Conservation (phyloP, 1,284 basidiomycete species). For the Schizophyllum amplum region DNA sequence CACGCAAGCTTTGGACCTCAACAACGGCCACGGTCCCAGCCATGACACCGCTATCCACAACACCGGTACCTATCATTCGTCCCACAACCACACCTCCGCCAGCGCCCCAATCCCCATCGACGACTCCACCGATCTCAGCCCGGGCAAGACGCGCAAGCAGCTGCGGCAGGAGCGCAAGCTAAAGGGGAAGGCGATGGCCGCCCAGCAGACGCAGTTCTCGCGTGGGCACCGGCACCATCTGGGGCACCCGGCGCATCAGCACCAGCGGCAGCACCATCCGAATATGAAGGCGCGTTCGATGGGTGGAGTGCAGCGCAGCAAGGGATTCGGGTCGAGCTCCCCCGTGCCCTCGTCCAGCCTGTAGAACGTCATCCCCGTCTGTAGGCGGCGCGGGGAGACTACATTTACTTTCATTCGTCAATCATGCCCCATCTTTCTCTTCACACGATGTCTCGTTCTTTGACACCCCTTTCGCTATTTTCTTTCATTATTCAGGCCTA, state of each 20-base stretch:
- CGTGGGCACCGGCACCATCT: slow-evolving; percentile 1
- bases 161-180: slow-evolving; percentile 52
- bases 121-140: slow-evolving; percentile 16
- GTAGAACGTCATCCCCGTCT: too few relatives aligned
- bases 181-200: slow-evolving; percentile 46
- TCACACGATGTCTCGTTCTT: too few relatives aligned
- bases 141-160: slow-evolving; percentile 47
- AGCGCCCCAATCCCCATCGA: slow-evolving; percentile 2
- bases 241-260: slow-evolving; percentile 28
- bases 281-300: slow-evolving; percentile 58
- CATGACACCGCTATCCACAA: slow-evolving; percentile 18
- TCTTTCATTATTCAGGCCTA: too few relatives aligned
- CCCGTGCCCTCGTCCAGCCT: slow-evolving; percentile 2
- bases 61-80: slow-evolving; percentile 17
- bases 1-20: slow-evolving; percentile 9
- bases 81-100: slow-evolving; percentile 16
- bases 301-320: slow-evolving; percentile 51
- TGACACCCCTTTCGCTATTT: too few relatives aligned
- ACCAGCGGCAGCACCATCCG: slow-evolving; percentile 53
- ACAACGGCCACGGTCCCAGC: slow-evolving; percentile 9
- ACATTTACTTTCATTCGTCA: too few relatives aligned
- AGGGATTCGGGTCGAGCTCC: slow-evolving; percentile 25
- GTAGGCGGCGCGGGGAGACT: too few relatives aligned
- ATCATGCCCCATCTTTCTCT: too few relatives aligned
- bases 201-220: slow-evolving; percentile 24